Conservation (phyloP, 2,329 filamentous ascomycete genomes). For the Ophiocordyceps robertsii region DNA sequence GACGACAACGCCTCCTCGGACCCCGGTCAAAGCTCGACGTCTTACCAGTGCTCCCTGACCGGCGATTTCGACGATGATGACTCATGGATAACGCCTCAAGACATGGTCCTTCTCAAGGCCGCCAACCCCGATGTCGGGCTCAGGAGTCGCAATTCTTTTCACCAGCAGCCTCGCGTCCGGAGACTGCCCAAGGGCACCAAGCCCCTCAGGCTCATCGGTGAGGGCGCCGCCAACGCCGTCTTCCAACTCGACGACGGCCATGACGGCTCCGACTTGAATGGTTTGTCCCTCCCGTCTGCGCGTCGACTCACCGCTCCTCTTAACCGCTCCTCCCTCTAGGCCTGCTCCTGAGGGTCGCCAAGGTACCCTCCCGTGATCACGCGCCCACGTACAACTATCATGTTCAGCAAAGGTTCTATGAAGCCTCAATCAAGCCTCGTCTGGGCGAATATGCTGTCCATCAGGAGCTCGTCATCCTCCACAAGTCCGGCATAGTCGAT, state of each 20-base stretch:
- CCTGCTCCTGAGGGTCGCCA: slow-evolving; percentile 25
- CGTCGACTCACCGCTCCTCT: slow-evolving; percentile 6
- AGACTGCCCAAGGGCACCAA: slow-evolving; percentile 19
- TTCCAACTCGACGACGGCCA: slow-evolving; percentile 39
- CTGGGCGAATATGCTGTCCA: slow-evolving; percentile 20
- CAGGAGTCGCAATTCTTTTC: background rate
- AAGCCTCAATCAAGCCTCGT: slow-evolving; percentile 18
- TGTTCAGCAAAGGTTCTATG: slow-evolving; percentile 22
- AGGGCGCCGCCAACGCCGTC: slow-evolving; percentile 68
- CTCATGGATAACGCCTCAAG: slow-evolving; percentile 9
- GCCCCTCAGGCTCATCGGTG: slow-evolving; percentile 34
- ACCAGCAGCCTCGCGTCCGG: slow-evolving; percentile 11
- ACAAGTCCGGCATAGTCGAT: slow-evolving; percentile 20
- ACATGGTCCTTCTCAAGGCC: slow-evolving; percentile 11
- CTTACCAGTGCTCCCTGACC: slow-evolving; percentile 1
- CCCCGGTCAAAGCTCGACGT: slow-evolving; percentile 1
- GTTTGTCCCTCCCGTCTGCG: slow-evolving; percentile 13
- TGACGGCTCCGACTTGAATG: slow-evolving; percentile 18
- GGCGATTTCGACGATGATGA: slow-evolving; percentile 6
- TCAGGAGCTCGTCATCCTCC: slow-evolving; percentile 24
- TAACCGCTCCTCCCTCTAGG: slow-evolving; percentile 9
- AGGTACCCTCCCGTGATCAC: slow-evolving; percentile 16
- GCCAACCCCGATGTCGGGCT: slow-evolving; percentile 4
- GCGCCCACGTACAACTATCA: slow-evolving; percentile 22
- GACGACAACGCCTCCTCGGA: slow-evolving; percentile 5